Conservation (phyloP, 1,284 basidiomycete genomes). For the Leccinum fallax region DNA sequence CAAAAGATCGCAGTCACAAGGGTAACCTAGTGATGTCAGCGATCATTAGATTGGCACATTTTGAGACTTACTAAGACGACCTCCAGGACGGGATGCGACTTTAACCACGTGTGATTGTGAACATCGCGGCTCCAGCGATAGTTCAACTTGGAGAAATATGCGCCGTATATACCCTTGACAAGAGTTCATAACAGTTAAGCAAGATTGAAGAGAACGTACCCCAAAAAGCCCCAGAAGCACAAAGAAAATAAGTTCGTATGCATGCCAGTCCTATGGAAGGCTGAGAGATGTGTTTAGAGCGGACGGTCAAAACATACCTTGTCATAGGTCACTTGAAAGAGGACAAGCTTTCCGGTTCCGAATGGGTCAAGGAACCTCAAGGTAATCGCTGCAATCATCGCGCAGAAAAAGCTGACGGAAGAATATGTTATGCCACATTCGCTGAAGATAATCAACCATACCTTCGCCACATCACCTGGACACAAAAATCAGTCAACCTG, state of each 20-base stretch:
- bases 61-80: slow-evolving; percentile 70
- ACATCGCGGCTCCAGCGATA: slow-evolving; percentile 85
- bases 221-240: slow-evolving; percentile 86
- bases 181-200: slow-evolving; percentile 10
- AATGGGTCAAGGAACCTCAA: slow-evolving; percentile 92
- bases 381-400: slow-evolving; percentile 90
- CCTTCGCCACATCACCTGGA: slow-evolving; percentile 86
- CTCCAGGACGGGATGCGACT: slow-evolving; percentile 80
- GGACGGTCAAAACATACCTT: slow-evolving; percentile 46
- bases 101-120: slow-evolving; percentile 81
- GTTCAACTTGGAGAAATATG: slow-evolving; percentile 92
- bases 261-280: slow-evolving; percentile 79
- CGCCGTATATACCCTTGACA: slow-evolving; percentile 86
- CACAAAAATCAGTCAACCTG: slow-evolving; percentile 1
- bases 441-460: slow-evolving; percentile 31
- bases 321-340: slow-evolving; percentile 91
- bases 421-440: slow-evolving; percentile 3
- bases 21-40: slow-evolving; percentile 59
- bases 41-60: neutral
- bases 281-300: slow-evolving; percentile 1
- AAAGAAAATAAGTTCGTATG: slow-evolving; percentile 83
- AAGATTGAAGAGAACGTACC: slow-evolving; percentile 39
- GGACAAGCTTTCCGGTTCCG: slow-evolving; percentile 79
- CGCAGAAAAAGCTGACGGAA: slow-evolving; percentile 83
- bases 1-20: slow-evolving; percentile 75